A percentile compares a stretch with the other conserved stretches of the same genome.
Conservation (phyloP, 179 eudicot genomes). For the Camellia oleifera region DNA sequence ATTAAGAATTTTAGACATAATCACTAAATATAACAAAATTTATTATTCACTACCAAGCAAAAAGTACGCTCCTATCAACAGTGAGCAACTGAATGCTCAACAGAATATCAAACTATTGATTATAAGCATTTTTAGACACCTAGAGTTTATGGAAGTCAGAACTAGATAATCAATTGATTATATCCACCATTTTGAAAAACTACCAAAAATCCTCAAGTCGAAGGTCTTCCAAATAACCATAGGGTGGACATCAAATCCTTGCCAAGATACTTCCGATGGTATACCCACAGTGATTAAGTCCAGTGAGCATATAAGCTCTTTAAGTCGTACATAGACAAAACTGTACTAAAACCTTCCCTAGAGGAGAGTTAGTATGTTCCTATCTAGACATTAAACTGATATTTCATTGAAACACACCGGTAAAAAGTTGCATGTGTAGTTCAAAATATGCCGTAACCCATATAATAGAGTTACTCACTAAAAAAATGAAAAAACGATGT, state of each 20-base stretch:
- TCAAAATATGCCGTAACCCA: not conserved
- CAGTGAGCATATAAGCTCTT: not conserved
- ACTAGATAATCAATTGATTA: not conserved
- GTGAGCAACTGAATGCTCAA: not conserved
- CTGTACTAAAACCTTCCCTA: not conserved
- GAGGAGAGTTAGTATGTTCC: not conserved
- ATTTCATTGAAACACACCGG: not conserved
- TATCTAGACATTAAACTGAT: not conserved
- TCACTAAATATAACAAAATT: not conserved
- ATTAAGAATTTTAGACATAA: conserved; percentile 3
- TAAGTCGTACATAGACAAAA: not conserved
- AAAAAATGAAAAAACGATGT: too few relatives aligned
- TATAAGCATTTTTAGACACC: not conserved
- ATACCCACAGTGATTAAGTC: not conserved
- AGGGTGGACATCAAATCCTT: not conserved
- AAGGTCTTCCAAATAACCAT: not conserved
- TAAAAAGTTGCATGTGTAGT: not conserved
- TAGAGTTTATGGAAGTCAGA: not conserved
- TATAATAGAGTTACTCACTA: not conserved
- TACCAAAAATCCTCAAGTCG: not conserved
- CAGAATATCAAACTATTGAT: not conserved
- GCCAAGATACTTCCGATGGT: not conserved
- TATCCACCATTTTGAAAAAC: not conserved
- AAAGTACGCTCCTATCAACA: not conserved
- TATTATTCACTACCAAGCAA: not conserved